A percentile compares a stretch with the other conserved stretches of the same genome.
Evolutionary conservation across 2,329 filamentous ascomycete genomes (phyloP).

Genomic region (Cytospora piceicola): DNA sequence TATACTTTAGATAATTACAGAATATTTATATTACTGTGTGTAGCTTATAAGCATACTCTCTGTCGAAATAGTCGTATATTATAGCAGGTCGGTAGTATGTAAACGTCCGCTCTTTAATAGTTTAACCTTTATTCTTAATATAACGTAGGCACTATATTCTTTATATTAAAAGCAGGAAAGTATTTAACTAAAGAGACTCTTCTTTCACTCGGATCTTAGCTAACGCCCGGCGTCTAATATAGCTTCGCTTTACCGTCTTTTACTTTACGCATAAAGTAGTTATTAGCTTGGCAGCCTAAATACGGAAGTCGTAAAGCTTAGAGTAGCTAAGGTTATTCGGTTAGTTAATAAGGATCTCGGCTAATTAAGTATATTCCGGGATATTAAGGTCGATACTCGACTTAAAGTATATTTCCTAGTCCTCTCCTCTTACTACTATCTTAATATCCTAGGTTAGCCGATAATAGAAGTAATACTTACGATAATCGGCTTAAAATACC

Average conservation of each 20-base stretch:
- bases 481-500: slow-evolving; percentile 30
- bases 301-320: slow-evolving; percentile 24
- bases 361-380: slow-evolving; percentile 29
- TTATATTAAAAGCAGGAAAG: slow-evolving; percentile 30
- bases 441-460: slow-evolving; percentile 36
- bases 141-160: slow-evolving; percentile 21
- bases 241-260: slow-evolving; percentile 25
- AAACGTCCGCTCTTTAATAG: too few species aligned
- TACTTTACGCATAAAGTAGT: slow-evolving; percentile 24
- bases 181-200: slow-evolving; percentile 22
- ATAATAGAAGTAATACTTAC: slow-evolving; percentile 36
- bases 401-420: slow-evolving; percentile 31
- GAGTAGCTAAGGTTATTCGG: slow-evolving; percentile 26
- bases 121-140: too few species aligned
- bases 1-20: too few species aligned
- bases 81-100: too few species aligned
- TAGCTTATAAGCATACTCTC: too few species aligned
- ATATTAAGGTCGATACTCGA: slow-evolving; percentile 26
- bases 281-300: slow-evolving; percentile 28
- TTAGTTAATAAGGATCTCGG: slow-evolving; percentile 29
- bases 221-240: slow-evolving; percentile 15
- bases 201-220: slow-evolving; percentile 12
- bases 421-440: slow-evolving; percentile 31
- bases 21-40: too few species aligned
- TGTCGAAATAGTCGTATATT: too few species aligned